Conservation (phyloP, 495 filamentous ascomycete genomes). For the Diplogelasinospora grovesii region DNA sequence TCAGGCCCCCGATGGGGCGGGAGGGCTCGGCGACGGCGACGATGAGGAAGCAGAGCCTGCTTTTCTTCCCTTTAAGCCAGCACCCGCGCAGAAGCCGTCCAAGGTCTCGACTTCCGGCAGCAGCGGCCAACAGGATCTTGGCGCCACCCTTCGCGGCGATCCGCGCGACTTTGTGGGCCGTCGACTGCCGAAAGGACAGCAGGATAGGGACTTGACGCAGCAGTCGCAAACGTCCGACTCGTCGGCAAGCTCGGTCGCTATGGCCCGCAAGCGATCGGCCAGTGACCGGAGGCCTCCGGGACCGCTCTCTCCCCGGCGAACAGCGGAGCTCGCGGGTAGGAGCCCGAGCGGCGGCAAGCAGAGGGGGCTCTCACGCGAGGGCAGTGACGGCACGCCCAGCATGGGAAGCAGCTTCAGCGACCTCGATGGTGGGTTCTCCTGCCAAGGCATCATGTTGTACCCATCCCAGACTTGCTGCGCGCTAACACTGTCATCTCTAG, state of each 20-base stretch:
- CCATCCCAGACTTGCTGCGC: no score
- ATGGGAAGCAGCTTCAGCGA: conserved; percentile 99
- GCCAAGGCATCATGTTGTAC: neutral
- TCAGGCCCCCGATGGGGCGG: conserved; percentile 30
- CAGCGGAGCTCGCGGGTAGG: conserved; percentile 49
- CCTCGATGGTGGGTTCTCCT: conserved; percentile 66
- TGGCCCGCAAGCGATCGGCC: conserved; percentile 11
- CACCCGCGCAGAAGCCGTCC: no score
- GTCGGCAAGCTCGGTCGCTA: conserved; percentile 52
- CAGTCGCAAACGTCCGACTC: conserved; percentile 50
- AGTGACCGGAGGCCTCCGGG: conserved; percentile 7
- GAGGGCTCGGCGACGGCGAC: conserved; percentile 27
- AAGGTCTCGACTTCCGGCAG: conserved; percentile 7
- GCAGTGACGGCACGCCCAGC: conserved; percentile 84
- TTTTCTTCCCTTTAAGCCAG: conserved; percentile 58
- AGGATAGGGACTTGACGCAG: conserved; percentile 4
- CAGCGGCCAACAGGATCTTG: conserved; percentile 46
- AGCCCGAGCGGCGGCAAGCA: conserved; percentile 42
- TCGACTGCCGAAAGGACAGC: conserved; percentile 20
- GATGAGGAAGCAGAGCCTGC: conserved; percentile 59
- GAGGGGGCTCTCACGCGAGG: conserved; percentile 52
- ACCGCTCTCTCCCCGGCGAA: conserved; percentile 46
- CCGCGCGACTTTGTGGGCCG: conserved; percentile 36
- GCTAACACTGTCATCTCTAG: conserved; percentile 45
- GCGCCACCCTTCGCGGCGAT: conserved; percentile 54